A percentile compares a stretch with the other conserved stretches of the same genome.
These are phyloP conservation scores for Phtheirospermum japonicum DNA, from an alignment of 257 asterid genomes.

Conservation along the genomic window DNA sequence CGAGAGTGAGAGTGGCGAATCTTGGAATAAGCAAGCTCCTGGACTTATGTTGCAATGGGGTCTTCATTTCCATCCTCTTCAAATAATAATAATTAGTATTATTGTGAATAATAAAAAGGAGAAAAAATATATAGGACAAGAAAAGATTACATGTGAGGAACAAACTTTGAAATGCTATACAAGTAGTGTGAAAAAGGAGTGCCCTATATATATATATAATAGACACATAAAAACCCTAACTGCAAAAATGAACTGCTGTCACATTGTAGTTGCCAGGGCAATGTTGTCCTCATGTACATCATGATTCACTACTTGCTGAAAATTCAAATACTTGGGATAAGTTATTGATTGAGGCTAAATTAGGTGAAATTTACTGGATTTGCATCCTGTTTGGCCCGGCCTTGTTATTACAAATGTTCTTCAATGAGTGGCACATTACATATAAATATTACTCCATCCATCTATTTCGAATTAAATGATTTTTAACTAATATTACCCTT, in stretches of 20 bases:
- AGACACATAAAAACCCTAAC: not conserved
- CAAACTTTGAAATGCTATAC: not conserved
- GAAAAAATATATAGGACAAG: not conserved
- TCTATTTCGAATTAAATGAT: too few relatives aligned
- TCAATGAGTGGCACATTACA: not conserved
- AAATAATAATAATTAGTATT: not conserved
- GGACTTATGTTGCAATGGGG: not conserved
- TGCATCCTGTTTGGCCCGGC: too few relatives aligned
- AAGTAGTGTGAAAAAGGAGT: not conserved
- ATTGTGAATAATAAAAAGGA: not conserved
- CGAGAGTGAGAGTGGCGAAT: conserved; percentile 21
- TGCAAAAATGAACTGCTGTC: not conserved
- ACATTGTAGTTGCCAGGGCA: not conserved
- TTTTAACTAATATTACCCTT: too few relatives aligned
- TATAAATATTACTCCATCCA: too few relatives aligned
- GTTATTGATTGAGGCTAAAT: conserved; percentile 2
- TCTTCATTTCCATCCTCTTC: not conserved
- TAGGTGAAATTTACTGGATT: conserved; percentile 9
- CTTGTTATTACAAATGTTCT: not conserved
- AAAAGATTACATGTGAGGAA: not conserved
- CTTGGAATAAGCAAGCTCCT: not conserved
- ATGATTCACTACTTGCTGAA: not conserved
- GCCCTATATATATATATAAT: not conserved
- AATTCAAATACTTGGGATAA: not conserved
- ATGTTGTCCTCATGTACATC: conserved; percentile 10